phyloP scores from a whole-genome alignment of 805 yeast genomes.

The Sugiyamaella boreocaroliniensis region DNA sequence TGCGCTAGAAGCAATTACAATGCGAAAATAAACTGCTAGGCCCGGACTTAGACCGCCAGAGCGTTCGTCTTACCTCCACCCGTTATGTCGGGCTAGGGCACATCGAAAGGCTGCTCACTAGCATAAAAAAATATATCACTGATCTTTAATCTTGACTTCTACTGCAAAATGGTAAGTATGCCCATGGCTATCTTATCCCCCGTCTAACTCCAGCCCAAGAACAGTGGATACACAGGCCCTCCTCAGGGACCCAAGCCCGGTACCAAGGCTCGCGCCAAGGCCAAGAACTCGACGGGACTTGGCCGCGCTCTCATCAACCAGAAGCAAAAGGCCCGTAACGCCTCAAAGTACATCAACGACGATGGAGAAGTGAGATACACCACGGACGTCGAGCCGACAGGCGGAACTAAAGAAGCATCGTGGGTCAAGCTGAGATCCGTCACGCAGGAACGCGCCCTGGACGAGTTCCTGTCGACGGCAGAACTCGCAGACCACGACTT shows the following conservation, averaged over 20 bases:
- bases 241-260: conserved; percentile 93
- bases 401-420: conserved; percentile 59
- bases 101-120: neutral
- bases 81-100: neutral
- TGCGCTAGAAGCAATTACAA: too few relatives aligned
- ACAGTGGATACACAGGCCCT: conserved; percentile 25
- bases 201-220: conserved; percentile 4
- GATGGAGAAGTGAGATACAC: conserved; percentile 88
- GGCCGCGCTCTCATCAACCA: conserved; percentile 79
- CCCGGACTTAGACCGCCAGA: too few relatives aligned
- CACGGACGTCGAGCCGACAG: conserved; percentile 45
- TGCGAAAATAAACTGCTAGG: too few relatives aligned
- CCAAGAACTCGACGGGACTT: conserved; percentile 63
- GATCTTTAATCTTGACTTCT: neutral
- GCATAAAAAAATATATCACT: too few relatives aligned
- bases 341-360: conserved; percentile 36
- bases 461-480: conserved; percentile 92
- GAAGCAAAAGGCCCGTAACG: conserved; percentile 47
- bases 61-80: neutral
- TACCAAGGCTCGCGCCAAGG: conserved; percentile 57
- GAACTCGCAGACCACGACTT: conserved; percentile 94
- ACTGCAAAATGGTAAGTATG: neutral
- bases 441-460: conserved; percentile 88
- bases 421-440: conserved; percentile 92
- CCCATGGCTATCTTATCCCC: neutral